Base-by-base conservation (phyloP, 306 rosid species). In the Castanea crenata region DNA sequence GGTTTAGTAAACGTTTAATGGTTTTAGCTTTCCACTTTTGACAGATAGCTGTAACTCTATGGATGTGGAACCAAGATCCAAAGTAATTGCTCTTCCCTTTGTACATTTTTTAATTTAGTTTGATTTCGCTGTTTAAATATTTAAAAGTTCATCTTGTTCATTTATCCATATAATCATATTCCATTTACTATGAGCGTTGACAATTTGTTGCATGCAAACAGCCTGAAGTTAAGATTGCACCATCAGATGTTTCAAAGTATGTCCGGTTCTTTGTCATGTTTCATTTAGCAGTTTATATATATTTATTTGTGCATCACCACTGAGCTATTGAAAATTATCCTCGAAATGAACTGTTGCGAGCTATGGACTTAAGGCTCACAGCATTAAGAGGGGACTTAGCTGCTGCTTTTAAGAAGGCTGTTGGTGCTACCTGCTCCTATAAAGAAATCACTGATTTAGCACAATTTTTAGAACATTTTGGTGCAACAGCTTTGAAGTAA, bases 171-270 rank as follows among this genome's bases (percentile, higher is more conserved):
- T 44, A 76, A 23, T 55, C 25, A 72, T 46, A 75, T 38, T 71
- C 13, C 72, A 57, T 74, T 77, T 5, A 78, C 77, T 73, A 78
- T 81, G 69, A 31, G 65, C 76, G 62, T 87, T 86, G 76, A 84
- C 85, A 78, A 77, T 34, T 79, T 69, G 21, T 65, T 82, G 70
- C 80, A 74, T 83, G 57, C 73, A 72, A 71, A 82, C 92, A 94
- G 97, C 82, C 90, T 63, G 86, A 90, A 83, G 92, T 78, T 25
- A 86, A 88, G 76, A 80, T 54, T 13, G 79, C 81, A 65, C 77
- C 97, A 77, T 84, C 92, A 21, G 88, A 93, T 87, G 84, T 89
- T 77, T 92, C 99, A 46, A 95, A 95, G 99, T 95, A 95, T 75
- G 98, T 85, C 78, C 77, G 81, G 78, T 70, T 76, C 78, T 73